Conservation (phyloP, 441 rosid species). For the Pelargonium australe region DNA sequence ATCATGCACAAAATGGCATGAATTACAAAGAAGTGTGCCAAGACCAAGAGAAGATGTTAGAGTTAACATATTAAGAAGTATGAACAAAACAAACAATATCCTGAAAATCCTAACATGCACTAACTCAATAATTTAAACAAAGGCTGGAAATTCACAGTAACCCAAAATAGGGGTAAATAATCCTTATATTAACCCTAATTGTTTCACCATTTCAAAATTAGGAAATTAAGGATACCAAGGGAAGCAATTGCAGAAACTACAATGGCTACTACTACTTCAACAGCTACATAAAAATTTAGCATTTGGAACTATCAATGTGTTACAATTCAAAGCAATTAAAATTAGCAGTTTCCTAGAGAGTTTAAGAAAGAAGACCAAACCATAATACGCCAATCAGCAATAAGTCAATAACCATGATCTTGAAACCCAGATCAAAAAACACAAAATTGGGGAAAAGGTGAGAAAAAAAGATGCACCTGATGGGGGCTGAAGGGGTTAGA, state of each 20-base stretch:
- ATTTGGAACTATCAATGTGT: no score
- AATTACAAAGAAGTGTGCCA: no score
- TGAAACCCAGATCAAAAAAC: conserved; percentile 3
- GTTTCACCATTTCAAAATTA: background rate
- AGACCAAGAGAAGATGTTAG: no score
- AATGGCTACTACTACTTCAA: no score
- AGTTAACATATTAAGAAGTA: background rate
- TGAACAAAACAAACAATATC: conserved; percentile 1
- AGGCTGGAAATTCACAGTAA: background rate
- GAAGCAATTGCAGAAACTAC: no score
- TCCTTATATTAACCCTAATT: no score
- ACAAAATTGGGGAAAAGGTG: no score
- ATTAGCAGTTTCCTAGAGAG: no score
- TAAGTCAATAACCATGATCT: background rate
- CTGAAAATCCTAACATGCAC: background rate
- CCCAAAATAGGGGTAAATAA: background rate
- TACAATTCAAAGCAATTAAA: no score
- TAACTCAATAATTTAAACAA: background rate
- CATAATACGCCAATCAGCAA: background rate
- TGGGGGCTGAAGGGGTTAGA: background rate
- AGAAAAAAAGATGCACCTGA: background rate
- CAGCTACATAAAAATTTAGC: no score
- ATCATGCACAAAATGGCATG: background rate
- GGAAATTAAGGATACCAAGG: background rate
- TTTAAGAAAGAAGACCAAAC: no score